Evolutionary conservation across 331 rosid species (phyloP), one percentile per base, ranked within the genome.

Genomic region (Pyracantha coccinea): DNA sequence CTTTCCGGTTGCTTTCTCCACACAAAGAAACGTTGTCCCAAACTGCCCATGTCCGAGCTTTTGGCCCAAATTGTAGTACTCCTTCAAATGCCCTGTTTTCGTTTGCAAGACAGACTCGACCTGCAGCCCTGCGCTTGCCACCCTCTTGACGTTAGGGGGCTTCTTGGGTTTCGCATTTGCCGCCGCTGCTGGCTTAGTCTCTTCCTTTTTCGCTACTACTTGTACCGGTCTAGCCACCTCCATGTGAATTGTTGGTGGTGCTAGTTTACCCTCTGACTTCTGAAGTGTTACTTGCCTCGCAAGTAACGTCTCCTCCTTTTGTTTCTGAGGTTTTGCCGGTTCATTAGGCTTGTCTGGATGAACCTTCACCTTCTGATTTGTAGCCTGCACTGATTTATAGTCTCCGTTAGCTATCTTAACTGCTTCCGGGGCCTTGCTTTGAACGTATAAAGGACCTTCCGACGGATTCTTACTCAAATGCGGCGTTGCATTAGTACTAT

Each of bases 31-130:
- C 5, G 93, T 91, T 8, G 93, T 93, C 50, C 98, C 98, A 11
- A 88, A 91, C 20, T 91, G 97, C 15, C 98, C 97, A 33, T 82
- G 89, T 27, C 98, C 98, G 4, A 93, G 91, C 72, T 91, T 91
- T 41, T 61, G 44, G 17, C 98, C 96, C 78, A 93, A 33, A 28
- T 29, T 82, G 73, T 85, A 91, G 54, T 35, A 65, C 57, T 93
- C 95, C 78, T 74, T 91, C 31, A 93, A 78, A 81, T 82, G 84
- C 24, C 90, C 90, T 0, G 92, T 88, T 82, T 85, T 89, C 31
- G 89, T 84, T 21, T 66, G 83, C 84, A 93, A 69, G 57, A 93
- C 90, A 2, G 89, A 89, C 31, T 87, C 87, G 27, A 79, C 80
- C 83, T 80, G 84, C 13, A 91, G 89, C 44, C 96, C 98, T 63